Conservation (phyloP, 2,329 filamentous ascomycete species). For the Hypoxylon rubiginosum region DNA sequence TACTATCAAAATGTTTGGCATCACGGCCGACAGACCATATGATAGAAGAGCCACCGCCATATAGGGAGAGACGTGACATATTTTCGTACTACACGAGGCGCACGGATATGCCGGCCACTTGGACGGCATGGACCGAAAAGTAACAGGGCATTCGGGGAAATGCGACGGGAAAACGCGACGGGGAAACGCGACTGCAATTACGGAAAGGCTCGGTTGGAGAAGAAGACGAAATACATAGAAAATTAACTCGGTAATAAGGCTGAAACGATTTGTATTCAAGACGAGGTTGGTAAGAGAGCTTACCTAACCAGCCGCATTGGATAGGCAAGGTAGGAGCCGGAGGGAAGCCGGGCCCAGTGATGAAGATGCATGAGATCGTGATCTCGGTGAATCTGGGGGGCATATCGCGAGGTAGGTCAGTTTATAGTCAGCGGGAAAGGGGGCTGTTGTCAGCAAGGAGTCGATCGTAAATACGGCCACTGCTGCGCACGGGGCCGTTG, state of each 20-base stretch:
- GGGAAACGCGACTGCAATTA: not conserved
- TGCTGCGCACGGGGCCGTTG: not conserved
- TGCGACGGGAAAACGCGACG: too few relatives aligned
- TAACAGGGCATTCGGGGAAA: not conserved
- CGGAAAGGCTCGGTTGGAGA: constrained; percentile 11
- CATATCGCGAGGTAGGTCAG: constrained; percentile 8
- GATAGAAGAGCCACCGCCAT: not conserved
- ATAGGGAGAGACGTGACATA: not conserved
- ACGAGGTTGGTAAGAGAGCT: constrained; percentile 25
- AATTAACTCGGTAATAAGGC: constrained; percentile 20
- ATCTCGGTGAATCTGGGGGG: constrained; percentile 34
- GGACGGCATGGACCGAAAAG: constrained; percentile 17
- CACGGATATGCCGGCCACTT: constrained; percentile 18
- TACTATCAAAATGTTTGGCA: not conserved
- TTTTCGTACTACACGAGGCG: constrained; percentile 5
- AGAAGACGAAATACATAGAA: not conserved
- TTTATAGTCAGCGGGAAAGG: constrained; percentile 8
- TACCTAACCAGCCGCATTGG: constrained; percentile 23
- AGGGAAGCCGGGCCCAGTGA: constrained; percentile 25
- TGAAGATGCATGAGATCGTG: constrained; percentile 41
- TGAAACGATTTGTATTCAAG: constrained; percentile 5
- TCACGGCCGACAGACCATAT: too few relatives aligned
- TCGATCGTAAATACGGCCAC: not conserved
- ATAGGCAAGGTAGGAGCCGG: constrained; percentile 20
- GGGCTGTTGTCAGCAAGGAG: constrained; percentile 12